Conservation (phyloP, 176 grass and related monocot genomes). For the Triticum turgidum region DNA sequence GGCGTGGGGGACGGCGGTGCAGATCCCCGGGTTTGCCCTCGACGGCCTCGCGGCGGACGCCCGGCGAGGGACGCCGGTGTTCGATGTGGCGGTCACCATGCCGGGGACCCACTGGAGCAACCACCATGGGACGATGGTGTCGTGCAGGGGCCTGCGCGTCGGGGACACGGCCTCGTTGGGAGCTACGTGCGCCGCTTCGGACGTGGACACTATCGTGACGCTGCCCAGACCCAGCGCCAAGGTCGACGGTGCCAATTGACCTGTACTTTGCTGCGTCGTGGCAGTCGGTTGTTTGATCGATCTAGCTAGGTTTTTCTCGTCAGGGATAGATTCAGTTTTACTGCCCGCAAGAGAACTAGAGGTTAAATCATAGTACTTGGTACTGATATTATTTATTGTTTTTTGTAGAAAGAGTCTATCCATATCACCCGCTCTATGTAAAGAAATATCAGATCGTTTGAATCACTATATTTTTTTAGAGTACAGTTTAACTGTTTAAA, state of each 20-base stretch:
- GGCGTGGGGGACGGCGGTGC: background rate
- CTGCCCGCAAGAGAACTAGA: background rate
- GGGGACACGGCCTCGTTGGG: background rate
- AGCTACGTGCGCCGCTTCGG: background rate
- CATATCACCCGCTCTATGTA: too few species aligned
- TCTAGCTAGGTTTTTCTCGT: background rate
- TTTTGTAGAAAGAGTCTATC: too few species aligned
- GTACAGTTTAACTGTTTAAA: too few species aligned
- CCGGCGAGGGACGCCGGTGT: background rate
- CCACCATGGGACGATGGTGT: background rate
- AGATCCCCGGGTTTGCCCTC: background rate
- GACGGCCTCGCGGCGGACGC: background rate
- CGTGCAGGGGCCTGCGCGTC: background rate
- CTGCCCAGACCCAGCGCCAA: background rate
- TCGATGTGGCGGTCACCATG: background rate
- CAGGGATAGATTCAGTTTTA: background rate
- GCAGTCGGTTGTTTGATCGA: background rate
- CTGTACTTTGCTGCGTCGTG: background rate
- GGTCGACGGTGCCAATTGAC: background rate
- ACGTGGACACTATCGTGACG: background rate
- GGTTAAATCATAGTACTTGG: too few species aligned
- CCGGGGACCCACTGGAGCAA: background rate
- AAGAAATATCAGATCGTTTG: too few species aligned
- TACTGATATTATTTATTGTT: too few species aligned
- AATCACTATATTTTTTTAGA: too few species aligned